A percentile compares a stretch with the other conserved stretches of the same genome.
These are phyloP conservation scores for Erythrophleum ivorense DNA, from an alignment of 331 rosid species.

Conservation along the genomic window DNA sequence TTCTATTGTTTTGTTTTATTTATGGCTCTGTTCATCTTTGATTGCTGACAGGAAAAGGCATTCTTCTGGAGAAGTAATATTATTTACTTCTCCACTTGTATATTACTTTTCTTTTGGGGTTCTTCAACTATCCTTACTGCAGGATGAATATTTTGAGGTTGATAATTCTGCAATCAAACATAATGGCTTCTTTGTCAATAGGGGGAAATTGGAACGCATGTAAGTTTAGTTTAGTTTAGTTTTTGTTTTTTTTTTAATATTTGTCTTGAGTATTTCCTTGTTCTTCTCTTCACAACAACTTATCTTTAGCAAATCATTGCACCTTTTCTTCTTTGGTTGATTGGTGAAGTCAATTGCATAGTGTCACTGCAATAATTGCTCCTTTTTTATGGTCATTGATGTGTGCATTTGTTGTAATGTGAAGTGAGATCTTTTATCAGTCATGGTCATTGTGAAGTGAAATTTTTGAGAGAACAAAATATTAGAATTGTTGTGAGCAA, in stretches of 20 bases:
- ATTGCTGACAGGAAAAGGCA: conserved; percentile 29
- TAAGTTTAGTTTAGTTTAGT: conserved; percentile 50
- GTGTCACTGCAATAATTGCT: conserved; percentile 4
- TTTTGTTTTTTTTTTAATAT: conserved; percentile 29
- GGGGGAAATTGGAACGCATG: conserved; percentile 90
- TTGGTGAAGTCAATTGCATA: conserved; percentile 21
- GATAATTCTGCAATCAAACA: conserved; percentile 90
- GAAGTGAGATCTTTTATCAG: conserved; percentile 4
- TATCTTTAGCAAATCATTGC: conserved; percentile 17
- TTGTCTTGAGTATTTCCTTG: conserved; percentile 17
- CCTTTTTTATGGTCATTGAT: conserved; percentile 8
- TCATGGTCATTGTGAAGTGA: conserved; percentile 19
- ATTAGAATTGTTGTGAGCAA: background rate
- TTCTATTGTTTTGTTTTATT: conserved; percentile 21
- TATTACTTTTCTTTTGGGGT: conserved; percentile 13
- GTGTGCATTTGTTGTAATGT: conserved; percentile 34
- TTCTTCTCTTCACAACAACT: conserved; percentile 24
- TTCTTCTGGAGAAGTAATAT: conserved; percentile 9
- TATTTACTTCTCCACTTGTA: conserved; percentile 22
- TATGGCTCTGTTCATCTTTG: conserved; percentile 35
- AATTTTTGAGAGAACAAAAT: conserved; percentile 15
- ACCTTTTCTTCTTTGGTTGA: conserved; percentile 29
- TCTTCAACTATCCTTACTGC: conserved; percentile 47
- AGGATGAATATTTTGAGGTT: conserved; percentile 99
- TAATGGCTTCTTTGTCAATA: conserved; percentile 91